Evolutionary conservation across 2,329 filamentous ascomycete species (phyloP), one percentile per base, ranked within the genome.

Genomic region (Colletotrichum cereale): DNA sequence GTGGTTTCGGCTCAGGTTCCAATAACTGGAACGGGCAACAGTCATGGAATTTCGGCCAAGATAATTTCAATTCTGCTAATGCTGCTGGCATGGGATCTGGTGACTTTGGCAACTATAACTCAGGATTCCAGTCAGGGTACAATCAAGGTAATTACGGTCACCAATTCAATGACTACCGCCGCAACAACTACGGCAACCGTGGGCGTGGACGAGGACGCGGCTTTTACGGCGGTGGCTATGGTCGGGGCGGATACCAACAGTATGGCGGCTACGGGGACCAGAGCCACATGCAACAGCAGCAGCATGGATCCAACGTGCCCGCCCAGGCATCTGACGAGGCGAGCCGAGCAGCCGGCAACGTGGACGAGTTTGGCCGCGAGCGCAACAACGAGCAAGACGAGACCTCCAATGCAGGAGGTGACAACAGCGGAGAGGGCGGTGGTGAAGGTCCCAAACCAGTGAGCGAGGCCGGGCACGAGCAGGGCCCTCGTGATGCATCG

Each of bases 41-140:
- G 86, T 90, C 91, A 87, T 94, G 92, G 92, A 93, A 91, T 91
- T 89, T 90, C 87, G 89, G 90, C 87, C 91, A 92, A 92, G 92
- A 93, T 93, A 94, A 93, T 92, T 94, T 90, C 91, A 95, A 90
- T 91, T 86, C 92, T 89, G 88, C 90, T 92, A 94, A 90, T 93
- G 90, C 90, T 89, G 88, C 89, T 88, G 90, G 90, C 87, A 93
- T 93, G 89, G 91, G 90, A 84, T 87, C 88, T 87, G 90, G 91
- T 93, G 92, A 93, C 85, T 94, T 89, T 90, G 92, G 91, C 85
- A 88, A 89, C 85, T 91, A 91, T 89, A 92, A 92, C 87, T 87
- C 90, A 87, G 91, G 91, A 85, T 93, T 89, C 87, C 88, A 88
- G 83, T 91, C 91, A 91, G 92, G 89, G 86, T 91, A 87, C 89